Percentiles rank a stretch among this genome's conserved stretches.
Conservation (phyloP, 768 basidiomycete genomes). For the Suillus placidus region DNA sequence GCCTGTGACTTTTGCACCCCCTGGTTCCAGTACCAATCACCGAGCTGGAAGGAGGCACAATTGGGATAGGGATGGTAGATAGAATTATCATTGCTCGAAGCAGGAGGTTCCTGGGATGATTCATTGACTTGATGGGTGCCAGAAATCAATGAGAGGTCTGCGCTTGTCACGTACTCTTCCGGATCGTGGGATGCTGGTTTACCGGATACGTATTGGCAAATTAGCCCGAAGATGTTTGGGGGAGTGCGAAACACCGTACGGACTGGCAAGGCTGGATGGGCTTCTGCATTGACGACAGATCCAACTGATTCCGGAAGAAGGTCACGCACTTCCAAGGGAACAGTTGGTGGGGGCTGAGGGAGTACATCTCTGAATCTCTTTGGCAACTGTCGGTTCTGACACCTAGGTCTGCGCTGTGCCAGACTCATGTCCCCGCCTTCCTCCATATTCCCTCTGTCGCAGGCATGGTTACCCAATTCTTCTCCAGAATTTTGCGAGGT, state of each 20-base stretch:
- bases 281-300: background rate
- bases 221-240: too few species aligned
- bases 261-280: too few species aligned
- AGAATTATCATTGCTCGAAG: too few species aligned
- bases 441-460: too few species aligned
- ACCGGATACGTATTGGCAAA: too few species aligned
- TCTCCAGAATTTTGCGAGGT: too few species aligned
- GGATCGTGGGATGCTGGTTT: background rate
- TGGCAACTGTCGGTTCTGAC: background rate
- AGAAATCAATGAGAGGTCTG: background rate
- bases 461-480: too few species aligned
- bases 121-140: background rate
- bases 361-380: background rate
- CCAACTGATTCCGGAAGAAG: background rate
- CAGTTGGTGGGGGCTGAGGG: background rate
- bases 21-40: conserved; percentile 12
- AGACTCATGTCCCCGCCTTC: background rate
- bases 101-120: background rate
- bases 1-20: conserved; percentile 2
- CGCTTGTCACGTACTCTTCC: background rate
- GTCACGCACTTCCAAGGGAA: background rate
- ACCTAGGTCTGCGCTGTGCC: background rate
- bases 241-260: too few species aligned
- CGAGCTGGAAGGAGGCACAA: background rate
- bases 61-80: conserved; percentile 23